Percentiles rank a stretch among this genome's conserved stretches.
These are phyloP conservation scores for Leccinum imitatum DNA, from an alignment of 768 basidiomycete species.

Conservation along the genomic window DNA sequence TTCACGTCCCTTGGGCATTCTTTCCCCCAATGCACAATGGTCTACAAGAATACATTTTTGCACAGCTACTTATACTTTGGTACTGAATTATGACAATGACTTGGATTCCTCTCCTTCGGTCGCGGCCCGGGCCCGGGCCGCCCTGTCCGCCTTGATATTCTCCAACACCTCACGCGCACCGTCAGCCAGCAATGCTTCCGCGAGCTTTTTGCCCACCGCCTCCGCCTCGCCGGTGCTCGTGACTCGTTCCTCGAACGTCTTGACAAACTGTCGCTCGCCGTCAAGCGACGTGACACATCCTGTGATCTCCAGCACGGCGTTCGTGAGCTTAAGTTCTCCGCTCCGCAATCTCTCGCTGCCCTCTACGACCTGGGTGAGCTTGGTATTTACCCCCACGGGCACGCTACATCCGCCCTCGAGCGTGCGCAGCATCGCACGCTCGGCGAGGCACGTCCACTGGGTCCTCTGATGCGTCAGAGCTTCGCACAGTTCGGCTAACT, in stretches of 20 bases:
- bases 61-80: not conserved
- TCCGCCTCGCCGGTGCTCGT: slow-evolving; percentile 59
- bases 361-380: slow-evolving; percentile 35
- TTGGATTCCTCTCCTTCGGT: slow-evolving; percentile 30
- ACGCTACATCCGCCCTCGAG: slow-evolving; percentile 98
- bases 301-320: slow-evolving; percentile 56
- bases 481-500: slow-evolving; percentile 60
- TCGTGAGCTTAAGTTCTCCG: slow-evolving; percentile 31
- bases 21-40: slow-evolving; percentile 17
- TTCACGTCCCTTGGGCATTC: slow-evolving; percentile 14
- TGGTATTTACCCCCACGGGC: slow-evolving; percentile 80
- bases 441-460: slow-evolving; percentile 74
- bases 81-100: slow-evolving; percentile 1
- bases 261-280: slow-evolving; percentile 70
- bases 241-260: slow-evolving; percentile 55
- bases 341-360: slow-evolving; percentile 33
- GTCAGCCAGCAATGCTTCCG: slow-evolving; percentile 55
- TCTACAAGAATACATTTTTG: slow-evolving; percentile 25
- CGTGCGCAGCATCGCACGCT: slow-evolving; percentile 83
- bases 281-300: slow-evolving; percentile 85
- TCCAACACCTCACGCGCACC: slow-evolving; percentile 83
- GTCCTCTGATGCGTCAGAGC: slow-evolving; percentile 76
- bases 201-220: slow-evolving; percentile 64
- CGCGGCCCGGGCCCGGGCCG: slow-evolving; percentile 44
- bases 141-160: slow-evolving; percentile 74